phyloP scores from a whole-genome alignment of 106 monocot species.

The Gastrodia elata region DNA sequence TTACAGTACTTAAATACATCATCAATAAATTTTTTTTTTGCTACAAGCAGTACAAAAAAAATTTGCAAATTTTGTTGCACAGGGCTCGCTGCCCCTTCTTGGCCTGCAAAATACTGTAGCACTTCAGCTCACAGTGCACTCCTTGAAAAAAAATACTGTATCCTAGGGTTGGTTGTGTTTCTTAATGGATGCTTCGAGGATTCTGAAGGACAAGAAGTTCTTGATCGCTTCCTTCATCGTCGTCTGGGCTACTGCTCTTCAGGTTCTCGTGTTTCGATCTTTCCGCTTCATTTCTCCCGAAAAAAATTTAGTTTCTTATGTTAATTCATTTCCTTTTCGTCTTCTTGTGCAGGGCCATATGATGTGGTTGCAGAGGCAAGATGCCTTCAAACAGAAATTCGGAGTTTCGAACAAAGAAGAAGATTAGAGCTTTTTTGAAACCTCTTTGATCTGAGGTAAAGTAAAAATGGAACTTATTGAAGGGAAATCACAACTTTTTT shows the following conservation, averaged over 20 bases:
- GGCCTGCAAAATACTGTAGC: too few relatives aligned
- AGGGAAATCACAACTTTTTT: too few relatives aligned
- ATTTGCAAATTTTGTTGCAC: too few relatives aligned
- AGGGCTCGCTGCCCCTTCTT: too few relatives aligned
- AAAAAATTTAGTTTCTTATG: too few relatives aligned
- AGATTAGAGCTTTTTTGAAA: neutral
- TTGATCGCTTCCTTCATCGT: constrained; percentile 63
- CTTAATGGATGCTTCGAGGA: constrained; percentile 36
- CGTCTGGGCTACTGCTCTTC: constrained; percentile 61
- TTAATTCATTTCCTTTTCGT: neutral
- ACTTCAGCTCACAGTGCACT: too few relatives aligned
- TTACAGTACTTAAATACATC: too few relatives aligned
- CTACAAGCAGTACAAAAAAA: too few relatives aligned
- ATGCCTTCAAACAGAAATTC: constrained; percentile 53
- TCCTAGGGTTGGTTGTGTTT: neutral
- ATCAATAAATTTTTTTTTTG: too few relatives aligned
- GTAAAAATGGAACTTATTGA: neutral
- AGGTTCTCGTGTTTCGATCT: constrained; percentile 19
- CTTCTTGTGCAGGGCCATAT: constrained; percentile 42
- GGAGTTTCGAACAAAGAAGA: constrained; percentile 14
- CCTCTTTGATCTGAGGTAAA: neutral
- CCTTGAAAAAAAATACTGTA: neutral
- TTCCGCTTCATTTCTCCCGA: too few relatives aligned
- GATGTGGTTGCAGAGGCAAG: constrained; percentile 76
- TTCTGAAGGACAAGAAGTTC: constrained; percentile 54